Evolutionary conservation across 345 rosid genomes (phyloP), one percentile per base, ranked within the genome.

Genomic region (Noccaea bulbosa): DNA sequence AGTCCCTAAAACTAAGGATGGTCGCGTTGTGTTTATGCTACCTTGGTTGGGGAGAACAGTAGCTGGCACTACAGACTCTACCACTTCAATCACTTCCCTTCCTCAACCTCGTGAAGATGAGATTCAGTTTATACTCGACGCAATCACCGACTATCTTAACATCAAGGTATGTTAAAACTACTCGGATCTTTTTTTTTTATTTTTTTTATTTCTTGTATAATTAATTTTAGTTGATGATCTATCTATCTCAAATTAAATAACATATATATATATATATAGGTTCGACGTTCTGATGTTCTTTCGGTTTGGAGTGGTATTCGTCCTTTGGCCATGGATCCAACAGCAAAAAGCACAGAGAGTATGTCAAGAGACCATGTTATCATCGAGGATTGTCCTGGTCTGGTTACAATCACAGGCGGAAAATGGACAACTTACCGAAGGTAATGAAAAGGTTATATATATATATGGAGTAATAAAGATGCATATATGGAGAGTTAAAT

Each of bases 281-380:
- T 93, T 6, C 86, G 98, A 5, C 92, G 98, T 37, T 35, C 77
- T 17, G 98, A 93, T 86, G 97, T 93, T 75, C 97, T 93, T 65
- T 93, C 98, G 59, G 98, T 95, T 45, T 93, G 98, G 98, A 93
- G 98, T 82, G 98, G 98, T 34, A 93, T 93, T 65, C 97, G 98
- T 41, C 98, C 98, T 16, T 77, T 93, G 82, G 98, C 97, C 38
- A 66, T 62, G 48, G 96, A 91, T 81, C 98, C 98, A 49, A 79
- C 86, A 16, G 96, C 93, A 52, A 91, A 89, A 77, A 94, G 73
- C 81, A 94, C 99, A 11, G 99, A 94, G 77, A 91, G 91, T 79
- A 85, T 94, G 75, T 91, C 99, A 8, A 87, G 99, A 80, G 99
- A 91, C 81, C 99, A 94, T 69, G 97, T 94, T 45, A 88, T 91